Evolutionary conservation across 1,284 basidiomycete genomes (phyloP).

Genomic region (Naganishia sp.): DNA sequence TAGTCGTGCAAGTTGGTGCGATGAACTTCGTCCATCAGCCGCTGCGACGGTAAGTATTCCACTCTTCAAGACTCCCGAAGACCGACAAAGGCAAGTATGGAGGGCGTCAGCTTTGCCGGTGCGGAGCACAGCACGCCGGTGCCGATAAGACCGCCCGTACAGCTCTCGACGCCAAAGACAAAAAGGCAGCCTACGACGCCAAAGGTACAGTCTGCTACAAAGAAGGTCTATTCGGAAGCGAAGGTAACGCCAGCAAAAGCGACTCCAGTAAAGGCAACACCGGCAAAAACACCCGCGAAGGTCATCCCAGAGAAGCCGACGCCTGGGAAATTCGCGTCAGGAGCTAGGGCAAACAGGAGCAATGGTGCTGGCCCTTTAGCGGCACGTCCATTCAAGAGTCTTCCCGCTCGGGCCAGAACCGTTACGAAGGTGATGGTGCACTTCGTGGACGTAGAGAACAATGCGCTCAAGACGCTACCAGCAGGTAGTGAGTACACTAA

Average conservation of each 20-base stretch:
- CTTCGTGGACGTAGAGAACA: background rate
- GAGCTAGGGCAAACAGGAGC: background rate
- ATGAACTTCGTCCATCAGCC: background rate
- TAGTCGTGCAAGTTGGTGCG: background rate
- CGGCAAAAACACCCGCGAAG: no score
- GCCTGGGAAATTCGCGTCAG: no score
- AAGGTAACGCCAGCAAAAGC: slow-evolving; percentile 2
- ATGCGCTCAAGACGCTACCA: background rate
- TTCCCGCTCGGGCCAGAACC: background rate
- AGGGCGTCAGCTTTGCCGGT: slow-evolving; percentile 20
- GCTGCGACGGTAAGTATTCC: background rate
- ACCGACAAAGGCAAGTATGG: slow-evolving; percentile 5
- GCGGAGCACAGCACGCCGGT: slow-evolving; percentile 17
- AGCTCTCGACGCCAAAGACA: slow-evolving; percentile 10
- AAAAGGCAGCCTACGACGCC: background rate
- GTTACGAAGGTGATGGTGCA: background rate
- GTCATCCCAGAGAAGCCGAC: no score
- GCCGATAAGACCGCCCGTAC: slow-evolving; percentile 1
- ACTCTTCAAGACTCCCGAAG: background rate
- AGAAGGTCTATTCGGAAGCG: background rate
- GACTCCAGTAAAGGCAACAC: no score
- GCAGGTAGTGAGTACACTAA: background rate
- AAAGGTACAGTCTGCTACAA: background rate
- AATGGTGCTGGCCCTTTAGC: background rate
- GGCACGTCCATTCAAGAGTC: background rate